Conservation (phyloP, 176 grass and related monocot species). For the Carex littledalei region DNA sequence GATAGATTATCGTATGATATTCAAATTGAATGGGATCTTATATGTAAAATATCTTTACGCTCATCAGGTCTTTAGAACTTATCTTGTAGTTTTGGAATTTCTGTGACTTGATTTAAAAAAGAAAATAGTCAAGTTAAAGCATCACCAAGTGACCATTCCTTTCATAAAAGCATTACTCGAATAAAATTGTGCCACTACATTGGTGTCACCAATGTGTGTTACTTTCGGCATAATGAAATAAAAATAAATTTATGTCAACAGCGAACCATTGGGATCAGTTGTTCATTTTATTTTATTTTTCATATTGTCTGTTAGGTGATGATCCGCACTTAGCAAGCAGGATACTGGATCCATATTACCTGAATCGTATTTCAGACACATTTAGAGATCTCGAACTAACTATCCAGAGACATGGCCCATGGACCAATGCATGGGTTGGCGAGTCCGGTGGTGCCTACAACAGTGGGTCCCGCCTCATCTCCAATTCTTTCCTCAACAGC, state of each 20-base stretch:
- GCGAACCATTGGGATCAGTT: background rate
- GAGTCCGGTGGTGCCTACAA: conserved; percentile 95
- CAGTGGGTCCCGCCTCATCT: conserved; percentile 70
- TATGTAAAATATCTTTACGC: background rate
- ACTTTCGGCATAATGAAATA: background rate
- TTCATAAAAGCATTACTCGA: background rate
- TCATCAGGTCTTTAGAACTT: background rate
- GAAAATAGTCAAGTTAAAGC: background rate
- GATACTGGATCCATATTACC: conserved; percentile 70
- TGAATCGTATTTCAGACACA: conserved; percentile 48
- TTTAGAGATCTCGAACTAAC: conserved; percentile 81
- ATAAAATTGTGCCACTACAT: too few species aligned
- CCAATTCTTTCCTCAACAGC: conserved; percentile 87
- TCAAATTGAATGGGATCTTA: background rate
- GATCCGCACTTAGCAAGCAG: conserved; percentile 55
- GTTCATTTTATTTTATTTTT: background rate
- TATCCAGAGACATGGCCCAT: conserved; percentile 66
- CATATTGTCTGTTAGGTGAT: conserved; percentile 50
- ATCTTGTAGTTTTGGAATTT: background rate
- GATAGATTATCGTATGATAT: background rate
- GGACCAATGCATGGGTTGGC: conserved; percentile 83
- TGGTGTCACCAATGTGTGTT: too few species aligned
- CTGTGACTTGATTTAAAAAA: background rate
- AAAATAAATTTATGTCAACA: background rate
- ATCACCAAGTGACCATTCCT: background rate